Conservation (phyloP, 305 asterid species). For the Withania somnifera region DNA sequence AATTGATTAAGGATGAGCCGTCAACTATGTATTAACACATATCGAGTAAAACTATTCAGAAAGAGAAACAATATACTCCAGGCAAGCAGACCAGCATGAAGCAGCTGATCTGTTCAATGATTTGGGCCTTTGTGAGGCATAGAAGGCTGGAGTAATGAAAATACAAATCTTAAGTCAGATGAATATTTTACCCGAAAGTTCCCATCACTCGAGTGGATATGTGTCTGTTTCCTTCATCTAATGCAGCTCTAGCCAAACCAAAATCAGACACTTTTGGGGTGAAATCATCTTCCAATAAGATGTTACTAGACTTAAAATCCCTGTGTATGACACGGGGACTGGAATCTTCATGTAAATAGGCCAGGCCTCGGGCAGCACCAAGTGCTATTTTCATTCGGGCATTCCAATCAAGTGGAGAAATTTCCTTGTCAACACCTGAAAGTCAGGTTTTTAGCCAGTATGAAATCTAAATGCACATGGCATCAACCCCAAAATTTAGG, state of each 20-base stretch:
- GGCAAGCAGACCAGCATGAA: neutral
- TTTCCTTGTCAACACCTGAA: conserved; percentile 64
- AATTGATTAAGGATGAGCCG: neutral
- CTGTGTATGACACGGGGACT: conserved; percentile 92
- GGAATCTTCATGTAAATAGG: conserved; percentile 97
- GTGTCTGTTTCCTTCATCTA: conserved; percentile 71
- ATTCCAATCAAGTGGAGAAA: conserved; percentile 79
- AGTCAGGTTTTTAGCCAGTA: neutral
- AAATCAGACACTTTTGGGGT: conserved; percentile 95
- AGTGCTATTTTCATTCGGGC: conserved; percentile 88
- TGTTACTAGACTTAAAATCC: conserved; percentile 97
- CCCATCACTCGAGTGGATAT: conserved; percentile 98
- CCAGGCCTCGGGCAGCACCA: conserved; percentile 93
- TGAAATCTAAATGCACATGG: neutral
- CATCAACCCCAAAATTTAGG: neutral
- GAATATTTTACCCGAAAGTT: conserved; percentile 66
- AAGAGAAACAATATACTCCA: neutral
- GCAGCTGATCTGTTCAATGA: neutral
- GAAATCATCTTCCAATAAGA: conserved; percentile 72
- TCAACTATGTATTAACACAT: neutral
- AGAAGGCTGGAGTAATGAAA: neutral
- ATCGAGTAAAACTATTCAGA: neutral
- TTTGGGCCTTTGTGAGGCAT: neutral
- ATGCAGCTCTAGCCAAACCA: conserved; percentile 78
- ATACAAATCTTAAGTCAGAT: neutral